Percentiles rank a stretch among this genome's conserved stretches.
Conservation (phyloP, 768 basidiomycete genomes). For the Pisolithus tinctorius region DNA sequence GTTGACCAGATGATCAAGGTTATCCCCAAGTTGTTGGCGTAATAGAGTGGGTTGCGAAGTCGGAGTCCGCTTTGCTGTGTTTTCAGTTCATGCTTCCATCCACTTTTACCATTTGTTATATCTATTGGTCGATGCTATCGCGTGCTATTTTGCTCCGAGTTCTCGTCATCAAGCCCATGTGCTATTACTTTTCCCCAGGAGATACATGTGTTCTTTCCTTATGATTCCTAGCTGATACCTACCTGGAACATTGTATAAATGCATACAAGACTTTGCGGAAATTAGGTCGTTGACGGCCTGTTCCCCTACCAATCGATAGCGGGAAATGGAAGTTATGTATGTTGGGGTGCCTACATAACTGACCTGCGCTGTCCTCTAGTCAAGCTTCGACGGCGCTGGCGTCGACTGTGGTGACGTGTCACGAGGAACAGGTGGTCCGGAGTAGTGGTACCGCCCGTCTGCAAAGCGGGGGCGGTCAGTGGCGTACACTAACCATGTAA, state of each 20-base stretch:
- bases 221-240: too few relatives aligned
- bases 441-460: constrained; percentile 40
- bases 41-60: constrained; percentile 14
- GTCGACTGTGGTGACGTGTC: constrained; percentile 7
- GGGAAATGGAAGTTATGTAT: too few relatives aligned
- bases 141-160: too few relatives aligned
- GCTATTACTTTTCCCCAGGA: too few relatives aligned
- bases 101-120: neutral
- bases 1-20: constrained; percentile 79
- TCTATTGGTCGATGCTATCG: neutral
- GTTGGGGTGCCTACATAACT: neutral
- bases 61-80: neutral
- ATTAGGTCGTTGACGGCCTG: too few relatives aligned
- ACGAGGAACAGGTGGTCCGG: constrained; percentile 32
- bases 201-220: too few relatives aligned
- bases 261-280: too few relatives aligned
- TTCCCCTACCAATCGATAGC: too few relatives aligned
- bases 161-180: too few relatives aligned
- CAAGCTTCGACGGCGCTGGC: constrained; percentile 4
- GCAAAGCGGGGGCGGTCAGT: neutral
- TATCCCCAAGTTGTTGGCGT: constrained; percentile 65
- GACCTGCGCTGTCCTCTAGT: neutral
- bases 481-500: neutral
- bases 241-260: too few relatives aligned
- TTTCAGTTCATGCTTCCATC: neutral